phyloP scores from a whole-genome alignment of 129 eudicot species.

The Saussurea involucrata region DNA sequence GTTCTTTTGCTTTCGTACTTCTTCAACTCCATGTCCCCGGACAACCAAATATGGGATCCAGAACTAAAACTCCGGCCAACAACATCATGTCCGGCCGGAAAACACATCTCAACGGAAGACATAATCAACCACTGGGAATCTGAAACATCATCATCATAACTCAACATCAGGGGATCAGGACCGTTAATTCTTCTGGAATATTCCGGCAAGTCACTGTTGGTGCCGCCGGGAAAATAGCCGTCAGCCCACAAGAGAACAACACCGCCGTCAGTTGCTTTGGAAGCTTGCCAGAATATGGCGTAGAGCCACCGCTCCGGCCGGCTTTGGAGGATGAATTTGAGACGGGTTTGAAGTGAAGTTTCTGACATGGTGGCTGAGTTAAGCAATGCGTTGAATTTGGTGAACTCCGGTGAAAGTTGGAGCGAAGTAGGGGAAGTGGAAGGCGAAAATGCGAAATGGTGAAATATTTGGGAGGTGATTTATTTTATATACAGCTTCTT shows the following conservation, averaged over 20 bases:
- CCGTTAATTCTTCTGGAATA: neutral
- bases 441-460: neutral
- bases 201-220: neutral
- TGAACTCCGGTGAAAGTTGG: neutral
- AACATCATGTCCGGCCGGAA: constrained; percentile 21
- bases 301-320: constrained; percentile 45
- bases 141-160: constrained; percentile 15
- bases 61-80: constrained; percentile 35
- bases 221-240: constrained; percentile 32
- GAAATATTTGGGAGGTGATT: neutral
- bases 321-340: constrained; percentile 38
- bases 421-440: neutral
- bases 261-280: constrained; percentile 24
- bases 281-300: constrained; percentile 52
- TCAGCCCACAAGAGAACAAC: constrained; percentile 47
- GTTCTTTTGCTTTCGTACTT: constrained; percentile 33
- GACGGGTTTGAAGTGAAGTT: constrained; percentile 34
- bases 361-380: constrained; percentile 3
- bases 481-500: neutral
- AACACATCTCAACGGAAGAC: constrained; percentile 36
- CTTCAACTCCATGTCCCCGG: constrained; percentile 23
- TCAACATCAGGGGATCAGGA: constrained; percentile 6
- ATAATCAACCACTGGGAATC: constrained; percentile 43
- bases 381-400: neutral
- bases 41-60: constrained; percentile 42